phyloP scores from a whole-genome alignment of 306 rosid species.

The Cucurbita ficifolia region DNA sequence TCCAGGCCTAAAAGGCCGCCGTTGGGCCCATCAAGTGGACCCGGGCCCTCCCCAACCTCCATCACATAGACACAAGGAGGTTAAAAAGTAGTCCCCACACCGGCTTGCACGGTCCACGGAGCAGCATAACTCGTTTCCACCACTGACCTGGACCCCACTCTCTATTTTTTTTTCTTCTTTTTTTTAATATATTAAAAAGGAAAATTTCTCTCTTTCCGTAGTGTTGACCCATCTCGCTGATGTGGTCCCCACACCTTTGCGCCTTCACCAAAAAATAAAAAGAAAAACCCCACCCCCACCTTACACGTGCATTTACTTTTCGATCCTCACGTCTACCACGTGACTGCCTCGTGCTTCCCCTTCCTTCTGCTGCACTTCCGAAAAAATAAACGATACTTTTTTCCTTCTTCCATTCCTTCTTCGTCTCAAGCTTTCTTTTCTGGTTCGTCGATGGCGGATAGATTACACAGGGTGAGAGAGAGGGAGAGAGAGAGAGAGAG shows the following conservation, averaged over 20 bases:
- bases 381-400: not conserved
- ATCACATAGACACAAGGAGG: not conserved
- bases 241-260: conserved; percentile 20
- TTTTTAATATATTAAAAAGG: not conserved
- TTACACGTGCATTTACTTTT: conserved; percentile 15
- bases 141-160: not conserved
- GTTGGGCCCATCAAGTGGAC: not conserved
- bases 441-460: conserved; percentile 6
- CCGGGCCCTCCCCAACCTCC: not conserved
- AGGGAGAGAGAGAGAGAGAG: too few relatives aligned
- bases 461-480: not conserved
- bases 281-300: conserved; percentile 15
- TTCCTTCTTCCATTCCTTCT: not conserved
- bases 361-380: not conserved
- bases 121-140: not conserved
- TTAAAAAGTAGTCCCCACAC: not conserved
- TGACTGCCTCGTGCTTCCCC: conserved; percentile 38
- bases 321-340: conserved; percentile 23
- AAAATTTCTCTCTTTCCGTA: not conserved
- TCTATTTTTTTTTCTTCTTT: not conserved
- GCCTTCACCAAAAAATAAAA: not conserved
- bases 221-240: conserved; percentile 10
- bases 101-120: conserved; percentile 17
- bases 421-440: not conserved
- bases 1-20: not conserved